Evolutionary conservation across 805 yeast species (phyloP), one percentile per base, ranked within the genome.

Genomic region (Cephaloascus albidus): DNA sequence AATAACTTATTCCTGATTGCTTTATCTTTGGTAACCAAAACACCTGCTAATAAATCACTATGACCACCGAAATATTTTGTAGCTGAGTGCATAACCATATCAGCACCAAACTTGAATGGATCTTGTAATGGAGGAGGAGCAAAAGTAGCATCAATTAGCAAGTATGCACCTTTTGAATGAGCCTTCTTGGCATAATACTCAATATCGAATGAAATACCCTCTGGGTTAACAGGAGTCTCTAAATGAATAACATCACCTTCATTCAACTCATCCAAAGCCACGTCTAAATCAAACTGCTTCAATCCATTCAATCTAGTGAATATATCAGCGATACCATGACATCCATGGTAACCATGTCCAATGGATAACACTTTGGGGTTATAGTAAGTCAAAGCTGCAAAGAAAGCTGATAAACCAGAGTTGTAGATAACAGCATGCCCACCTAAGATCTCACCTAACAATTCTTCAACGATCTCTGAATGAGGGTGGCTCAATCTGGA

Each of bases 1-100:
- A 68, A 57, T 43, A 89, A 65, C 34, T 63, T 52, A 18, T 61
- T 48, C 41, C 72, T 71, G 4, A 67, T 67, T 2, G 63, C 58
- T 6, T 52, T 47, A 43, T 76, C 76, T 53, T 81, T 79, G n/a
- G 84, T 78, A 16, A 80, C 76, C 16, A 88, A 60, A 10, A 82
- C 66, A 27, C 97, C 97, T 4, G 95, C 88, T 38, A 89, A 65
- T 34, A 88, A 63, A 57, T 89, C 97, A 4, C 95, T 85, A 60
- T 89, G 96, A n/a, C 97, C 97, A 32, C 95, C 96, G 52, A 87
- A 82, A 61, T 82, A 90, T 56, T 89, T 89, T 1, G 96, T 89
- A 1, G 88, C 96, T 1, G 96, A 86, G 58, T 89, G 96, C 74
- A 90, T 65, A n/a, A 90, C 78, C 47, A 87, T 61, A 57, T 90